Percentiles rank a stretch among this genome's conserved stretches.
phyloP scores from a whole-genome alignment of 768 basidiomycete genomes.

The Myochromella boudieri region DNA sequence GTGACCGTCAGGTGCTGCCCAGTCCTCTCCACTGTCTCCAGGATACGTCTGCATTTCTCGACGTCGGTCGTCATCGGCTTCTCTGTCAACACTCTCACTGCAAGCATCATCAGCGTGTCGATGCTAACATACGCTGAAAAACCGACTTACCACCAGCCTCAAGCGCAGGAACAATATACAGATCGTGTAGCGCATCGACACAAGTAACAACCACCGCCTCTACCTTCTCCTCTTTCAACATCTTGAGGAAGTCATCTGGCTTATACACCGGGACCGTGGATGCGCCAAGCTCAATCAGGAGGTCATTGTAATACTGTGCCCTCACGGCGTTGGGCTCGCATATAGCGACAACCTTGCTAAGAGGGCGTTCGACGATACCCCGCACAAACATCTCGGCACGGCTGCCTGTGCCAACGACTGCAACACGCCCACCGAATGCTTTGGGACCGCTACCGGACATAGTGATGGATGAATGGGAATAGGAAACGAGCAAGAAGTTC shows the following conservation, averaged over 20 bases:
- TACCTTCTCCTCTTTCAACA: slow-evolving; percentile 44
- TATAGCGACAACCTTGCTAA: slow-evolving; percentile 40
- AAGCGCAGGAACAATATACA: slow-evolving; percentile 44
- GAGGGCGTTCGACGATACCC: slow-evolving; percentile 43
- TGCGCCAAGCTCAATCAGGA: slow-evolving; percentile 38
- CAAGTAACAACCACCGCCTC: slow-evolving; percentile 50
- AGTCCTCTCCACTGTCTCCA: slow-evolving; percentile 43
- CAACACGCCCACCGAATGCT: slow-evolving; percentile 35
- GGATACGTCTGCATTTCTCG: slow-evolving; percentile 44
- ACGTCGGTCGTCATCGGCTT: slow-evolving; percentile 55
- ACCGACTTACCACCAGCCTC: slow-evolving; percentile 37
- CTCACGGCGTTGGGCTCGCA: slow-evolving; percentile 48
- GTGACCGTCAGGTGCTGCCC: slow-evolving; percentile 40
- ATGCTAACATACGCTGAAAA: not conserved
- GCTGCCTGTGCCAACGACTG: slow-evolving; percentile 41
- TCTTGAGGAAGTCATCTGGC: slow-evolving; percentile 40
- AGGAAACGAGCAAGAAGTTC: not conserved
- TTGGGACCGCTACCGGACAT: slow-evolving; percentile 21
- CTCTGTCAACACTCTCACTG: slow-evolving; percentile 50
- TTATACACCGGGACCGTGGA: slow-evolving; percentile 36
- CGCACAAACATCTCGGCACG: slow-evolving; percentile 46
- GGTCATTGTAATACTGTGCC: slow-evolving; percentile 43
- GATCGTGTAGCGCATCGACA: slow-evolving; percentile 46
- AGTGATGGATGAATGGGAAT: slow-evolving; percentile 1
- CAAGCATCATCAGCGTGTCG: not conserved